phyloP scores from a whole-genome alignment of 2,329 filamentous ascomycete species.

The Ceratocystis destructans region DNA sequence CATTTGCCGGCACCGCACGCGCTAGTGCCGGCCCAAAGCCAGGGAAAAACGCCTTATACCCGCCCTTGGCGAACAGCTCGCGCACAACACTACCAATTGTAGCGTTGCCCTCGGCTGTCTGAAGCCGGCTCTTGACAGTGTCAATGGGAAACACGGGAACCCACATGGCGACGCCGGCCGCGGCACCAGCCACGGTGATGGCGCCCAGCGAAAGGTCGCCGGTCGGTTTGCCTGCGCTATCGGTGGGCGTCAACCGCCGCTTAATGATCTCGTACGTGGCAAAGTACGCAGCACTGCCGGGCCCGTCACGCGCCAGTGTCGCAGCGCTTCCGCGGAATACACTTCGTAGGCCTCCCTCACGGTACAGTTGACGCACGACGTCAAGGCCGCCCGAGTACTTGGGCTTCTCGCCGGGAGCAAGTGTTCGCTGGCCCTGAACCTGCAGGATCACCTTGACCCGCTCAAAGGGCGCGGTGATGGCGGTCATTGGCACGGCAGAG shows the following conservation, averaged over 20 bases:
- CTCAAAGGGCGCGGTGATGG: slow-evolving; percentile 98
- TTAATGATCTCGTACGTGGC: slow-evolving; percentile 96
- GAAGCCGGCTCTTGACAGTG: slow-evolving; percentile 85
- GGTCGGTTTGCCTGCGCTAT: slow-evolving; percentile 57
- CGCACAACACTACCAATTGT: slow-evolving; percentile 67
- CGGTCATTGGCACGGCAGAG: slow-evolving; percentile 91
- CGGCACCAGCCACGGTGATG: slow-evolving; percentile 74
- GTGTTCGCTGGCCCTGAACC: slow-evolving; percentile 86
- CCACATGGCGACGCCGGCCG: slow-evolving; percentile 96
- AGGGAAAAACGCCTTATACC: slow-evolving; percentile 88
- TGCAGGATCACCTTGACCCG: slow-evolving; percentile 97
- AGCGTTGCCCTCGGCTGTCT: slow-evolving; percentile 77
- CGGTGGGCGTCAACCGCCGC: slow-evolving; percentile 68
- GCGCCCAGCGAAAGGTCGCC: slow-evolving; percentile 71
- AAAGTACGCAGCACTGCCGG: slow-evolving; percentile 89
- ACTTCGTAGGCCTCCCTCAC: slow-evolving; percentile 74
- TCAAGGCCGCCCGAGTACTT: slow-evolving; percentile 78
- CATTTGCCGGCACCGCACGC: slow-evolving; percentile 88
- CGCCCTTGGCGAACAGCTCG: slow-evolving; percentile 70
- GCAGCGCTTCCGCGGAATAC: slow-evolving; percentile 86
- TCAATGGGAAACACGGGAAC: slow-evolving; percentile 96
- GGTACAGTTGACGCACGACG: slow-evolving; percentile 86
- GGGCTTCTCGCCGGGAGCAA: slow-evolving; percentile 79
- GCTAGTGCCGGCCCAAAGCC: slow-evolving; percentile 87
- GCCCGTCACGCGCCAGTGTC: slow-evolving; percentile 85